phyloP scores from a whole-genome alignment of 768 basidiomycete species.

The Termitomyces sp. region DNA sequence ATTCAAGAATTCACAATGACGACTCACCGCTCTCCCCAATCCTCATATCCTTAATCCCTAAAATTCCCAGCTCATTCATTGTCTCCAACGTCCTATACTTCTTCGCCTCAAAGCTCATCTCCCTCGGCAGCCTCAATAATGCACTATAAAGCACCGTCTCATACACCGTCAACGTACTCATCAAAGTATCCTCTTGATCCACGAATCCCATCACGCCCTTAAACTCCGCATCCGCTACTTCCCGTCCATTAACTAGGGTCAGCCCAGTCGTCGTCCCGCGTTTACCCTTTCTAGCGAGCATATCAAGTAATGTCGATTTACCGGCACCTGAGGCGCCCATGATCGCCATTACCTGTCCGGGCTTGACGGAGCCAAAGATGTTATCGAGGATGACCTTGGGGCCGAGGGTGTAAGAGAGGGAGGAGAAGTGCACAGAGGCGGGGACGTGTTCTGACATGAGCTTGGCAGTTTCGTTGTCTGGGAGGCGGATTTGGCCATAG shows the following conservation, averaged over 20 bases:
- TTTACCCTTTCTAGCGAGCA: conserved; percentile 88
- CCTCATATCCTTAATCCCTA: conserved; percentile 83
- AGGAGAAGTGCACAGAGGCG: conserved; percentile 86
- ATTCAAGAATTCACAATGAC: not conserved
- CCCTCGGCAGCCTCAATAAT: conserved; percentile 80
- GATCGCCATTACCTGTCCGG: conserved; percentile 90
- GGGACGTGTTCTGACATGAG: conserved; percentile 95
- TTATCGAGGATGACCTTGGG: conserved; percentile 67
- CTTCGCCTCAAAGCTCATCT: conserved; percentile 97
- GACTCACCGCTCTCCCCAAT: conserved; percentile 81
- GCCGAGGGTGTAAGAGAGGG: conserved; percentile 73
- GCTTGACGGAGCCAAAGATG: conserved; percentile 79
- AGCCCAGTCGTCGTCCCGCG: conserved; percentile 69
- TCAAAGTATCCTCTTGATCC: conserved; percentile 97
- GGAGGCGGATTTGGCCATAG: conserved; percentile 69
- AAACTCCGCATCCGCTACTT: conserved; percentile 70
- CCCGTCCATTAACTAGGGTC: conserved; percentile 82
- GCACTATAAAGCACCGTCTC: conserved; percentile 97
- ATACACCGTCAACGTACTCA: conserved; percentile 96
- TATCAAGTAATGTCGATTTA: conserved; percentile 94
- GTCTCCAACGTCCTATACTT: conserved; percentile 92
- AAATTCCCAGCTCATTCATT: conserved; percentile 91
- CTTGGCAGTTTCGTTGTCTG: conserved; percentile 75
- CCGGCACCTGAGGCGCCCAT: conserved; percentile 98
- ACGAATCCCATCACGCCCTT: conserved; percentile 90